phyloP scores from a whole-genome alignment of 805 yeast species.

The Candida peoriensis region DNA sequence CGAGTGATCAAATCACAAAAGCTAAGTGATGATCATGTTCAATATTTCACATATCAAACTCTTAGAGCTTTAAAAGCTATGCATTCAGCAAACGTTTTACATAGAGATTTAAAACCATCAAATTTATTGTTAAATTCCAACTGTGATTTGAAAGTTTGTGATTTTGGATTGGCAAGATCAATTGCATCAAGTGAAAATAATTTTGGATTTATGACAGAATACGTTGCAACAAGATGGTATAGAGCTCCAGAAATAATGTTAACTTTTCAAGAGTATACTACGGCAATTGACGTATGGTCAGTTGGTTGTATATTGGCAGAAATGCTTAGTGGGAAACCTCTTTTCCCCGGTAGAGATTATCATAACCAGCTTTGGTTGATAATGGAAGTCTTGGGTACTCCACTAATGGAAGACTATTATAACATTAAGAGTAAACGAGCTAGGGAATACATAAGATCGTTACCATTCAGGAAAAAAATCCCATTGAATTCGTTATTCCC shows the following conservation, averaged over 20 bases:
- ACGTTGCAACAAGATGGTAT: slow-evolving; percentile 84
- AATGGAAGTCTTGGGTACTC: slow-evolving; percentile 67
- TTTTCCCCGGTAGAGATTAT: slow-evolving; percentile 75
- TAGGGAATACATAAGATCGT: slow-evolving; percentile 66
- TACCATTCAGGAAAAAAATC: slow-evolving; percentile 56
- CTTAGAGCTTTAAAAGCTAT: slow-evolving; percentile 65
- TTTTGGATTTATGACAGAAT: slow-evolving; percentile 63
- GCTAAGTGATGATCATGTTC: slow-evolving; percentile 62
- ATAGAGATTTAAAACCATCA: slow-evolving; percentile 74
- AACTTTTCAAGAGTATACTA: slow-evolving; percentile 64
- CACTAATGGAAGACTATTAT: slow-evolving; percentile 66
- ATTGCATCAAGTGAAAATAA: slow-evolving; percentile 43
- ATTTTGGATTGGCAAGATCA: slow-evolving; percentile 68
- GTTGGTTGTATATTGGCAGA: slow-evolving; percentile 78
- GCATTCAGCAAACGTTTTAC: slow-evolving; percentile 70
- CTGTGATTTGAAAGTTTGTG: slow-evolving; percentile 75
- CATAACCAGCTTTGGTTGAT: slow-evolving; percentile 63
- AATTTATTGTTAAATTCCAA: slow-evolving; percentile 61
- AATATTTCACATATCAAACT: slow-evolving; percentile 66
- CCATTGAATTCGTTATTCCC: slow-evolving; percentile 48
- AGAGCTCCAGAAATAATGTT: slow-evolving; percentile 83
- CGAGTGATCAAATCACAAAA: slow-evolving; percentile 52
- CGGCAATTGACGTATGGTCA: slow-evolving; percentile 78
- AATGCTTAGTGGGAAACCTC: slow-evolving; percentile 50
- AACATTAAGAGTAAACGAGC: slow-evolving; percentile 73